Base-by-base conservation (phyloP, 768 basidiomycete genomes). In the Plicaturopsis crispa region DNA sequence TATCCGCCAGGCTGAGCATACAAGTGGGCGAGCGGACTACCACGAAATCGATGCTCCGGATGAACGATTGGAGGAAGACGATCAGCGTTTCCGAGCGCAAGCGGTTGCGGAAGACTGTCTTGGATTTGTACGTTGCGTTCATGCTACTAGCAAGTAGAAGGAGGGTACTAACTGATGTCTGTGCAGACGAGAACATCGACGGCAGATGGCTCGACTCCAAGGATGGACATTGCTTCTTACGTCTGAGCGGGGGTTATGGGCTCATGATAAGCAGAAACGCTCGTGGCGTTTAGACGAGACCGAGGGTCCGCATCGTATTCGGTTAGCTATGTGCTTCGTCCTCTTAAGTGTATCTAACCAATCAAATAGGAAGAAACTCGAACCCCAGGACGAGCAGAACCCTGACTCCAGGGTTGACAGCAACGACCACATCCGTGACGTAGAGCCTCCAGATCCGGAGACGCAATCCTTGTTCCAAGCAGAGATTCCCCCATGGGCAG, bases 261-360 rank as follows among this genome's bases (percentile, higher is more conserved):
- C 80, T 2, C 69, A 73, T 31, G 56, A 68, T 12, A 65, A 65
- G 28, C 61, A 51, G 2, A 61, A 63, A 17, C 61, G 61, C 5
- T 48, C 71, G 8, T 94, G 92, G 92, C 65, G 81, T 22, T 59
- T 94, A 32, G 92, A 94, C 45, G 91, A 93, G 50, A 92, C 90
- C 2, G 92, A 96, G 51, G 92, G 91, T 1, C 91, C 90, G 1
- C 73, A 86, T 48, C 75, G 91, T 33, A 84, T 87, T 38, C 68
- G 91, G 90, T 89, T 49, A 20, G 69, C n/a, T 46, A 11, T 12
- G 4, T 16, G 8, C 12, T 24, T 13, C 39, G 24, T 19, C 24
- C 19, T 31, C 34, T n/a, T 12, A 20, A 14, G 21, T 11, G 5
- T 28, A 23, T 8, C 41, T 54, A 7, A 51, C 14, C 19, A 6